Evolutionary conservation across 441 rosid genomes (phyloP).

Genomic region (Aleurites moluccanus): DNA sequence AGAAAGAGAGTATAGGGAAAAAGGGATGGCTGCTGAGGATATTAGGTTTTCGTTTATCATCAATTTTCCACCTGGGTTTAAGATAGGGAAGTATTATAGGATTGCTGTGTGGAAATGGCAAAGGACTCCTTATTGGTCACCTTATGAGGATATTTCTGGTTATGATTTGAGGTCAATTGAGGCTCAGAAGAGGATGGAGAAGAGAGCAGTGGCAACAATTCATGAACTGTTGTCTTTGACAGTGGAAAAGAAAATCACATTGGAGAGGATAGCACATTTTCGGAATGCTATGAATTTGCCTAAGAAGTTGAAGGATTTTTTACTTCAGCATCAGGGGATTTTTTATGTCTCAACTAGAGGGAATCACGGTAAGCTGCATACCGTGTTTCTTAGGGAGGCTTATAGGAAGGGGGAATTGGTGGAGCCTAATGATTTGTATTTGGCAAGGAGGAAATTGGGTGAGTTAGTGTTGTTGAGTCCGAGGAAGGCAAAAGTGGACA

Average conservation of each 20-base stretch:
- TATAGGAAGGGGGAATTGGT: constrained; percentile 74
- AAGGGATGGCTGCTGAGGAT: constrained; percentile 78
- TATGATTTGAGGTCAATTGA: constrained; percentile 86
- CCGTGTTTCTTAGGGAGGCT: constrained; percentile 83
- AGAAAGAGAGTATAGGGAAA: constrained; percentile 79
- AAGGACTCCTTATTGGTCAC: constrained; percentile 88
- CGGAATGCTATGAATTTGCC: constrained; percentile 76
- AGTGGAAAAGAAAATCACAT: constrained; percentile 78
- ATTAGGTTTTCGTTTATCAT: constrained; percentile 73
- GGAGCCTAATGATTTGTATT: constrained; percentile 77
- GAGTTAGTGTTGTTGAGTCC: constrained; percentile 77
- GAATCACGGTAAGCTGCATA: constrained; percentile 88
- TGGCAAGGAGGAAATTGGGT: constrained; percentile 78
- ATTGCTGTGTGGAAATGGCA: constrained; percentile 98
- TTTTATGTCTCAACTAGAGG: constrained; percentile 91
- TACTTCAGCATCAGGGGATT: constrained; percentile 85
- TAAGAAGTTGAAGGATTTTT: constrained; percentile 78
- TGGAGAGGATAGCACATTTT: constrained; percentile 91
- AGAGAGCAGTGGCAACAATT: constrained; percentile 84
- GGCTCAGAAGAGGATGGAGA: constrained; percentile 90
- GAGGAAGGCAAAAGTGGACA: constrained; percentile 58
- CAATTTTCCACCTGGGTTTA: constrained; percentile 89
- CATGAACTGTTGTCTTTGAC: constrained; percentile 79
- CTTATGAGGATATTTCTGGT: constrained; percentile 79
- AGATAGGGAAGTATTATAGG: constrained; percentile 81